phyloP scores from a whole-genome alignment of 768 basidiomycete genomes.

The Pleurotus djamor region DNA sequence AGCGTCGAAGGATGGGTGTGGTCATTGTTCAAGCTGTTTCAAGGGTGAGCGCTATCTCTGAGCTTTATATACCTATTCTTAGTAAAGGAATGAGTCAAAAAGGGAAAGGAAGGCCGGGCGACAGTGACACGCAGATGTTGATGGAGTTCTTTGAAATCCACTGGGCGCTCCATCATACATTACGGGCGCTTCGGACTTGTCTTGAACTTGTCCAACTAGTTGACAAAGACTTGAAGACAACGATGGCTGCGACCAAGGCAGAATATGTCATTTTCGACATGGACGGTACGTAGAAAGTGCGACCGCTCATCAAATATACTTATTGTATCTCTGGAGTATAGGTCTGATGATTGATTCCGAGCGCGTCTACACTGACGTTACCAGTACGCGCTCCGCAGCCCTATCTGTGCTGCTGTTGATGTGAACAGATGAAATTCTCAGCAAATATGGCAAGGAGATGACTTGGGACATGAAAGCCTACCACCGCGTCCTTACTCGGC shows the following conservation, averaged over 20 bases:
- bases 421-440: conserved; percentile 65
- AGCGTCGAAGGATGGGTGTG: conserved; percentile 31
- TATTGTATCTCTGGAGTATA: conserved; percentile 18
- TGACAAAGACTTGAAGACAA: too few relatives aligned
- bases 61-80: background rate
- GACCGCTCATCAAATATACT: conserved; percentile 4
- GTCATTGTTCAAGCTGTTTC: background rate
- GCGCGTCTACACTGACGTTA: conserved; percentile 72
- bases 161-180: background rate
- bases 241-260: conserved; percentile 20
- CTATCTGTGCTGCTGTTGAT: background rate
- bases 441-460: conserved; percentile 70
- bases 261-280: conserved; percentile 75
- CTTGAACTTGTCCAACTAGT: too few relatives aligned
- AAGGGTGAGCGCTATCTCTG: background rate
- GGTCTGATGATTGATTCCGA: conserved; percentile 80
- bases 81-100: background rate
- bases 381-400: conserved; percentile 46
- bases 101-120: conserved; percentile 12
- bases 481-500: too few relatives aligned
- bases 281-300: conserved; percentile 78
- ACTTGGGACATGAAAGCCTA: conserved; percentile 90
- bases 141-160: background rate
- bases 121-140: too few relatives aligned
- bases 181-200: too few relatives aligned